Percentiles rank a stretch among this genome's conserved stretches.
Conservation (phyloP, 345 rosid genomes). For the sweet orange (Citrus sinensis) region DNA sequence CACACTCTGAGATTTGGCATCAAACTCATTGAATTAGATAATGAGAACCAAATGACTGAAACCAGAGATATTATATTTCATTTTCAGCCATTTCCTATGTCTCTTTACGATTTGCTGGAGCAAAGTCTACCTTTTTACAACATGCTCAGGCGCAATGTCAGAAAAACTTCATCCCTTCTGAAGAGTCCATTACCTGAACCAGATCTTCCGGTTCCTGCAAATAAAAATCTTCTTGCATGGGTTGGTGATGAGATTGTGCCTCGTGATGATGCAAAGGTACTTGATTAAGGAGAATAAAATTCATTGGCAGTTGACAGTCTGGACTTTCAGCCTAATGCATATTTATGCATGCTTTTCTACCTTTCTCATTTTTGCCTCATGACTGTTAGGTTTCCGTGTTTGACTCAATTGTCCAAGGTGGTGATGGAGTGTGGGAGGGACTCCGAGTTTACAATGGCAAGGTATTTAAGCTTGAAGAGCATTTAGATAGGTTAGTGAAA, state of each 20-base stretch:
- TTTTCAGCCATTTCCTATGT: constrained; percentile 62
- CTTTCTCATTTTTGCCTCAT: constrained; percentile 14
- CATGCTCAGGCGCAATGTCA: constrained; percentile 57
- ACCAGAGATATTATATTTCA: neutral
- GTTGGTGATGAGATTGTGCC: constrained; percentile 82
- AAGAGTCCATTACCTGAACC: constrained; percentile 56
- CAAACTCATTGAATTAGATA: neutral
- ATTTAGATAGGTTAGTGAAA: constrained; percentile 63
- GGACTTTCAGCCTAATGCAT: neutral
- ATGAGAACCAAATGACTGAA: neutral
- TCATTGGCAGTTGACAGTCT: neutral
- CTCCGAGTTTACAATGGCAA: constrained; percentile 68
- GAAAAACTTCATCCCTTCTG: constrained; percentile 35
- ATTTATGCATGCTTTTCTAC: neutral
- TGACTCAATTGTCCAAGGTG: constrained; percentile 92
- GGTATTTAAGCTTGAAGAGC: constrained; percentile 86
- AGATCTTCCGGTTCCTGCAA: constrained; percentile 71
- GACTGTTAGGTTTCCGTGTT: constrained; percentile 73
- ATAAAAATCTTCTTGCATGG: constrained; percentile 80
- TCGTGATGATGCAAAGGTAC: constrained; percentile 77
- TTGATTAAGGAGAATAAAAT: constrained; percentile 15
- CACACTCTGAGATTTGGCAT: neutral
- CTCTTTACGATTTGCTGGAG: constrained; percentile 67
- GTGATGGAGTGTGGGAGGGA: constrained; percentile 97
- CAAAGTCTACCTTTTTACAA: constrained; percentile 80